Evolutionary conservation across 495 filamentous ascomycete species (phyloP).

Genomic region (Astrothelium macrocarpum): DNA sequence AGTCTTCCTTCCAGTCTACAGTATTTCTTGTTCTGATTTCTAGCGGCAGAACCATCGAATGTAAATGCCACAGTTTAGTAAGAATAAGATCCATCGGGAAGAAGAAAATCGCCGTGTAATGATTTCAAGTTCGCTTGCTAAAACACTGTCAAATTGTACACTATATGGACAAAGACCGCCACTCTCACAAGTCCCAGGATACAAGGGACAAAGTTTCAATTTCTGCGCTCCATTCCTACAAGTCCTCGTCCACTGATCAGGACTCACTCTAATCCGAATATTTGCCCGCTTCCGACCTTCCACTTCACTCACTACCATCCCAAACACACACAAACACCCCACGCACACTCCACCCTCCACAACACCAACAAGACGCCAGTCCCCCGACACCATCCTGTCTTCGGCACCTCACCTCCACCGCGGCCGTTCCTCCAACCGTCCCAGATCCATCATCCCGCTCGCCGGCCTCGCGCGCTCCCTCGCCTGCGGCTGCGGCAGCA

Average conservation of each 20-base stretch:
- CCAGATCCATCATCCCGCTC: conserved; percentile 2
- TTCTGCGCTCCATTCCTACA: background rate
- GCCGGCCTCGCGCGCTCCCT: conserved; percentile 14
- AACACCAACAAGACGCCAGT: too few species aligned
- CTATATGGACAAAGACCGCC: background rate
- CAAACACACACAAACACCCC: background rate
- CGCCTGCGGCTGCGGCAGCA: conserved; percentile 40
- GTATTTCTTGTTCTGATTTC: too few species aligned
- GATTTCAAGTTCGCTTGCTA: conserved; percentile 3
- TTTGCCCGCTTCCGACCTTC: too few species aligned
- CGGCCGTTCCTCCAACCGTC: conserved; percentile 3
- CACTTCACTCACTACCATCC: background rate
- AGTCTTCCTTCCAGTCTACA: too few species aligned
- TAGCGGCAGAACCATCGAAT: too few species aligned
- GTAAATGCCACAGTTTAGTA: too few species aligned
- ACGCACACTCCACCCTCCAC: too few species aligned
- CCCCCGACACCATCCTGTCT: too few species aligned
- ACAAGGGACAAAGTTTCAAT: background rate
- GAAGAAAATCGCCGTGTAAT: background rate
- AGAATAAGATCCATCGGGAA: too few species aligned
- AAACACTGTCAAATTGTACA: background rate
- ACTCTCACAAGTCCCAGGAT: background rate
- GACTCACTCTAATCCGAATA: too few species aligned
- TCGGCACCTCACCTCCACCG: conserved; percentile 3
- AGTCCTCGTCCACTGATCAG: too few species aligned